phyloP scores from a whole-genome alignment of 208 protist species.

The Leishmania tropica region DNA sequence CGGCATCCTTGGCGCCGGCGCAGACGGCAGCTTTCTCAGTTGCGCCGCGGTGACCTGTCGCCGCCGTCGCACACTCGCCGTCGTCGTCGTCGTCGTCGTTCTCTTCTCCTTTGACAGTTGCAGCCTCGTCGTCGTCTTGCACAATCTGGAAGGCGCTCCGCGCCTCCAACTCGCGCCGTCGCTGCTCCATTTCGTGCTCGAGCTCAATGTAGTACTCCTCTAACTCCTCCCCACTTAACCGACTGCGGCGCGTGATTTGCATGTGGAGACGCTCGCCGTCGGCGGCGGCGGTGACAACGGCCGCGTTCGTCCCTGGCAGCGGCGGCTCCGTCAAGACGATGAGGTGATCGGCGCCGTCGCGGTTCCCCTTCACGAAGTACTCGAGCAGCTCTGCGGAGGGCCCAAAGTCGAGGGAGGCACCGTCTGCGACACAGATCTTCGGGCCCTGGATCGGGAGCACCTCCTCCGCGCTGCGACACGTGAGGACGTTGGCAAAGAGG shows the following conservation, averaged over 20 bases:
- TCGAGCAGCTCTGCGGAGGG: constrained; percentile 72
- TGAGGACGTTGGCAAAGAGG: constrained; percentile 76
- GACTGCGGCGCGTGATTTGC: constrained; percentile 46
- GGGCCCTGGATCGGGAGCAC: constrained; percentile 56
- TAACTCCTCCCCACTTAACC: constrained; percentile 79
- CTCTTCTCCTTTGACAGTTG: constrained; percentile 27
- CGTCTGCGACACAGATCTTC: constrained; percentile 83
- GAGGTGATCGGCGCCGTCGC: constrained; percentile 59
- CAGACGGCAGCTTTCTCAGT: not conserved
- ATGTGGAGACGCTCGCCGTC: constrained; percentile 50
- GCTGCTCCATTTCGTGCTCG: constrained; percentile 63
- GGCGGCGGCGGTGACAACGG: constrained; percentile 26
- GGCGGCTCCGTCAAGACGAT: constrained; percentile 65
- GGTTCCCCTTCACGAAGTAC: constrained; percentile 38
- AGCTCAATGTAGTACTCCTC: constrained; percentile 86
- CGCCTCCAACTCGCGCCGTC: constrained; percentile 43
- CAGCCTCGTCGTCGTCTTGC: constrained; percentile 41
- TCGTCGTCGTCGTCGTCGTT: constrained; percentile 34
- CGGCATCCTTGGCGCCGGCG: not conserved
- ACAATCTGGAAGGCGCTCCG: constrained; percentile 48
- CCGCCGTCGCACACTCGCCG: not conserved
- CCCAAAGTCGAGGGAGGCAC: constrained; percentile 74
- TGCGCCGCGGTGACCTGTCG: not conserved
- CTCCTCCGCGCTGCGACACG: constrained; percentile 78
- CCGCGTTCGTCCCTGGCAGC: constrained; percentile 59